Evolutionary conservation across 805 yeast species (phyloP).

Genomic region (Osmozyma mogii): DNA sequence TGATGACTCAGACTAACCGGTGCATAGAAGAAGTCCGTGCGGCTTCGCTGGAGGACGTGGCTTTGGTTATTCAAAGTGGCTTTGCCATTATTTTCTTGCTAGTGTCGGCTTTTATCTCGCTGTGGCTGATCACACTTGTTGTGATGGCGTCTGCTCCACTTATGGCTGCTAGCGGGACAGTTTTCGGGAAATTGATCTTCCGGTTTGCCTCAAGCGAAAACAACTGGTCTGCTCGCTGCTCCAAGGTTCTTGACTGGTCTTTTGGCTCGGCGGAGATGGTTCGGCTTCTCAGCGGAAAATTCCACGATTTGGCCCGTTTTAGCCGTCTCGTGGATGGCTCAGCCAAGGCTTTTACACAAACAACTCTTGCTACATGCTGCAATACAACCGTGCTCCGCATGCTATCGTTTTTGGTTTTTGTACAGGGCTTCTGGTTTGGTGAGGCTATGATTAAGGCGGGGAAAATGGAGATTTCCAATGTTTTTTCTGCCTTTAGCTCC

Average conservation of each 20-base stretch:
- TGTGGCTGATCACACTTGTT: slow-evolving; percentile 81
- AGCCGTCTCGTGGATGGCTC: slow-evolving; percentile 25
- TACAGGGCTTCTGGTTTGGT: slow-evolving; percentile 93
- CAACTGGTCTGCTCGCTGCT: slow-evolving; percentile 41
- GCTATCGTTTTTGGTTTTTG: slow-evolving; percentile 65
- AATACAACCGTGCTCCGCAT: slow-evolving; percentile 53
- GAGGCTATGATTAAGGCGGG: slow-evolving; percentile 50
- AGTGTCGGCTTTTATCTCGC: slow-evolving; percentile 61
- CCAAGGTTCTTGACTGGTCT: slow-evolving; percentile 65
- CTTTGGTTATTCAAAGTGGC: slow-evolving; percentile 44
- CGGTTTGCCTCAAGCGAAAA: slow-evolving; percentile 52
- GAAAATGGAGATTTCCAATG: slow-evolving; percentile 48
- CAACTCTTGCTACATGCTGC: slow-evolving; percentile 41
- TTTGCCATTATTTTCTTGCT: slow-evolving; percentile 49
- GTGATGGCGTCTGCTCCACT: slow-evolving; percentile 71
- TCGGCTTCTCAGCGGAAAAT: slow-evolving; percentile 51
- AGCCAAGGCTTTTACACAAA: slow-evolving; percentile 31
- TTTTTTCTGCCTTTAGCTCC: slow-evolving; percentile 76
- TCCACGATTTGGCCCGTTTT: slow-evolving; percentile 42
- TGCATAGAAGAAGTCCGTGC: slow-evolving; percentile 66
- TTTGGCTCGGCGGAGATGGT: slow-evolving; percentile 53
- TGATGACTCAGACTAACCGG: slow-evolving; percentile 56
- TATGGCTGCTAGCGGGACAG: slow-evolving; percentile 39
- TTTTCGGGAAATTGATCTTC: slow-evolving; percentile 46
- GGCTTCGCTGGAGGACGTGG: slow-evolving; percentile 62